phyloP scores from a whole-genome alignment of 495 filamentous ascomycete species.

The Venustampulla echinocandica region DNA sequence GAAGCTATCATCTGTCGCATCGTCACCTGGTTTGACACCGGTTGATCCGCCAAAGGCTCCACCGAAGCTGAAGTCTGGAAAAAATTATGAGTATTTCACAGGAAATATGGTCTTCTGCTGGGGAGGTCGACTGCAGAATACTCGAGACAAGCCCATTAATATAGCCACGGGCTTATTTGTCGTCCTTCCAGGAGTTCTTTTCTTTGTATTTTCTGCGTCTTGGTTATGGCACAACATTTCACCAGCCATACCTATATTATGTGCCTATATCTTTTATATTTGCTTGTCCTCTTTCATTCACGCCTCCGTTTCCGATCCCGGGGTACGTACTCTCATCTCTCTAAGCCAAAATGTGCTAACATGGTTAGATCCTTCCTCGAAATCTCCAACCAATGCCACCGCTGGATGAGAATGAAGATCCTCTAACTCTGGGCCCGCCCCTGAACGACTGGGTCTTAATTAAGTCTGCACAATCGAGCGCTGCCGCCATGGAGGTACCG shows the following conservation, averaged over 20 bases:
- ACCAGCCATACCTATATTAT: slow-evolving; percentile 83
- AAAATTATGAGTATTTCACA: slow-evolving; percentile 83
- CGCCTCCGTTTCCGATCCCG: slow-evolving; percentile 83
- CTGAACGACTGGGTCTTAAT: slow-evolving; percentile 88
- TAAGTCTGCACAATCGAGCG: slow-evolving; percentile 55
- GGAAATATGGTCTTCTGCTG: slow-evolving; percentile 88
- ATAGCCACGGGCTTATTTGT: slow-evolving; percentile 75
- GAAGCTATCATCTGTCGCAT: slow-evolving; percentile 65
- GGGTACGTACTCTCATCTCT: slow-evolving; percentile 49
- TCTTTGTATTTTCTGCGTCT: slow-evolving; percentile 78
- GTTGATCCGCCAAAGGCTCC: slow-evolving; percentile 11
- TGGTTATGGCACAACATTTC: slow-evolving; percentile 89
- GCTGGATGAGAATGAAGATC: slow-evolving; percentile 58
- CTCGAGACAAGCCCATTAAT: slow-evolving; percentile 82
- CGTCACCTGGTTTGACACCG: slow-evolving; percentile 55
- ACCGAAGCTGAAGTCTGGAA: slow-evolving; percentile 35
- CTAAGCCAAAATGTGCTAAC: slow-evolving; percentile 9
- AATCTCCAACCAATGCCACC: slow-evolving; percentile 57
- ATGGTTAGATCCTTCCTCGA: slow-evolving; percentile 65
- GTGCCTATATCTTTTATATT: slow-evolving; percentile 82
- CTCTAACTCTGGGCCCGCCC: slow-evolving; percentile 68
- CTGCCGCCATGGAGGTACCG: slow-evolving; percentile 89
- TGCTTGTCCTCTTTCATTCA: slow-evolving; percentile 90
- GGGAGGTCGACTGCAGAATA: slow-evolving; percentile 79
- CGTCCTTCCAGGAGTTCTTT: slow-evolving; percentile 66